phyloP scores from a whole-genome alignment of 2,329 filamentous ascomycete species.

The Basipetospora chlamydospora region DNA sequence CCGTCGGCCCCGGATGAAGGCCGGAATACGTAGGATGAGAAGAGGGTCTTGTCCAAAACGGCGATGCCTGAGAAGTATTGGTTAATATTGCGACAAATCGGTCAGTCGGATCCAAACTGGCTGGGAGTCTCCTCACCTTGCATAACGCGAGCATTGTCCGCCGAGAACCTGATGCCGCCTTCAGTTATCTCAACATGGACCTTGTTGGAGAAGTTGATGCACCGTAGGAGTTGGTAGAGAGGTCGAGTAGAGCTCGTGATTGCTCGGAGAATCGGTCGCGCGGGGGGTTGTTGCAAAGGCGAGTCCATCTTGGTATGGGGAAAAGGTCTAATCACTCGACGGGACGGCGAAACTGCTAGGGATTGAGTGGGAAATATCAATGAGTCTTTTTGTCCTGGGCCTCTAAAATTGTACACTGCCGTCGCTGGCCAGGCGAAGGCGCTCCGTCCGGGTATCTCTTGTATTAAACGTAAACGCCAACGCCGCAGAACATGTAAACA shows the following conservation, averaged over 20 bases:
- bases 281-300: slow-evolving; percentile 14
- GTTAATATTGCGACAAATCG: slow-evolving; percentile 5
- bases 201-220: slow-evolving; percentile 44
- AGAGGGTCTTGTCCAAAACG: slow-evolving; percentile 78
- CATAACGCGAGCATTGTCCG: slow-evolving; percentile 79
- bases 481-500: slow-evolving; percentile 97
- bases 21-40: slow-evolving; percentile 69
- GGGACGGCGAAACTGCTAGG: slow-evolving; percentile 4
- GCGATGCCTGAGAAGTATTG: slow-evolving; percentile 31
- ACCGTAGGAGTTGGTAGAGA: slow-evolving; percentile 48
- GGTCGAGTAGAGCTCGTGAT: slow-evolving; percentile 67
- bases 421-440: slow-evolving; percentile 14
- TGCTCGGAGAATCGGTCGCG: slow-evolving; percentile 51
- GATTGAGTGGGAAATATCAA: not conserved
- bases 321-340: too few relatives aligned
- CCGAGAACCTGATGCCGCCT: slow-evolving; percentile 75
- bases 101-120: not conserved
- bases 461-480: slow-evolving; percentile 82
- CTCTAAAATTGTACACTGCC: slow-evolving; percentile 6
- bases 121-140: slow-evolving; percentile 47
- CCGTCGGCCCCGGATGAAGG: slow-evolving; percentile 15
- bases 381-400: not conserved
- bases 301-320: not conserved
- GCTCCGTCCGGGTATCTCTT: slow-evolving; percentile 30
- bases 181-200: slow-evolving; percentile 60